Percentiles rank a stretch among this genome's conserved stretches.
Evolutionary conservation across 2,329 filamentous ascomycete genomes (phyloP).

Genomic region (Exophiala oligosperma): DNA sequence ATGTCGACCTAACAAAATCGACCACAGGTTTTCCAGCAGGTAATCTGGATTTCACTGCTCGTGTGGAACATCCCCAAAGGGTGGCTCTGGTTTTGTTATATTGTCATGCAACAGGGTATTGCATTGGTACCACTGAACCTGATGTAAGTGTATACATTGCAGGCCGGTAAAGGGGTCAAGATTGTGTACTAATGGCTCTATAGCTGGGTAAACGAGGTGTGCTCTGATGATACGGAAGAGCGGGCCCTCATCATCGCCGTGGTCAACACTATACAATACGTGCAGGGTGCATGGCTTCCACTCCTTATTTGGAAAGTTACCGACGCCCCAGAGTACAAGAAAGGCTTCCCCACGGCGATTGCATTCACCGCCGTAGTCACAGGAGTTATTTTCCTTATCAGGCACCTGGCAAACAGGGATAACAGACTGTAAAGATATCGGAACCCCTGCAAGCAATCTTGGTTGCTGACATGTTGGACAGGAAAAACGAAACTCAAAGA

Average conservation of each 20-base stretch:
- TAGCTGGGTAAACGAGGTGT: conserved; percentile 55
- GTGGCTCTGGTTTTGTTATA: conserved; percentile 65
- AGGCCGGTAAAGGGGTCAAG: background rate
- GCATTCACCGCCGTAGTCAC: conserved; percentile 8
- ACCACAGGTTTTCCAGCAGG: conserved; percentile 36
- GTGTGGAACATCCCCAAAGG: conserved; percentile 51
- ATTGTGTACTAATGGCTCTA: background rate
- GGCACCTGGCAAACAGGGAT: conserved; percentile 3
- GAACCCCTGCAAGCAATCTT: background rate
- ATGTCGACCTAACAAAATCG: background rate
- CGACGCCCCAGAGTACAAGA: conserved; percentile 59
- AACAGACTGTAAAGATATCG: background rate
- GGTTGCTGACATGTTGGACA: background rate
- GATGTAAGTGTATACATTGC: conserved; percentile 40
- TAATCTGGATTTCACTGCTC: conserved; percentile 46
- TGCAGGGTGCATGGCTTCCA: conserved; percentile 68
- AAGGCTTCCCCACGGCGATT: conserved; percentile 46
- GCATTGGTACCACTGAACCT: conserved; percentile 50
- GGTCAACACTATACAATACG: conserved; percentile 70
- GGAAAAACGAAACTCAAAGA: background rate
- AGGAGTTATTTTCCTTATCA: conserved; percentile 3
- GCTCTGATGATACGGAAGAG: conserved; percentile 61
- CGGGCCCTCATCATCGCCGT: conserved; percentile 62
- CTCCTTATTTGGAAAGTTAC: conserved; percentile 57
- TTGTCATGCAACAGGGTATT: conserved; percentile 50